Evolutionary conservation across 2,329 filamentous ascomycete species (phyloP), one percentile per base, ranked within the genome.

Genomic region (Pyricularia sp.): DNA sequence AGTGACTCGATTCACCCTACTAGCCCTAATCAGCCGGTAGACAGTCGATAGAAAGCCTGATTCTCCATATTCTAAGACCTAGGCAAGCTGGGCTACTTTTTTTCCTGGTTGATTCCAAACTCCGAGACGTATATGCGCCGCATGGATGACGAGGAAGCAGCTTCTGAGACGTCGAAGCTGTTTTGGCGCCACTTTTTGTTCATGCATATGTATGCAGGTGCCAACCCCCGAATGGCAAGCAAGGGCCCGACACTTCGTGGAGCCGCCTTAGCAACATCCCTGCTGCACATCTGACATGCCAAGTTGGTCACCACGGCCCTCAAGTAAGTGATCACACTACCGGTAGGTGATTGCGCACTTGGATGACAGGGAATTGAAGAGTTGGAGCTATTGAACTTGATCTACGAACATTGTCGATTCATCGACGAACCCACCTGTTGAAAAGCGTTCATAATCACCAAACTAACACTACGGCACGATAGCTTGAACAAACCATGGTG

Each of bases 151-250:
- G 67, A 63, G 68, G 68, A 68, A 71, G 69, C 70, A 70, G 70
- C 73, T 75, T 74, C 76, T 73, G 76, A 78, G 77, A 78, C 77
- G 73, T 70, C 71, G 71, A 72, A 72, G 68, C 71, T 75, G 78
- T 78, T 79, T 79, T 78, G 77, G 76, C 73, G 75, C 71, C 71
- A 68, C 68, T 65, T 67, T 71, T 70, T 74, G 61, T 76, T 77
- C 74, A 78, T 78, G 76, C 74, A 72, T 70, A 66, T 64, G 68
- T 50, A 50, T 55, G 42, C 42, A 55, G 42, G 42, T 55, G 20
- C 42, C 20, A 55, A 55, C 20, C 14, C 42, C 42, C 42, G 42
- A 55, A 55, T 7, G 20, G 42, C 17, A 55, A 55, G 20, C 42
- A 55, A 55, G 42, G 42, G 42, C 42, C 42, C 42, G 42, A n/a